Evolutionary conservation across 2,329 filamentous ascomycete species (phyloP), one percentile per base, ranked within the genome.

Genomic region (Leptographium flavum): DNA sequence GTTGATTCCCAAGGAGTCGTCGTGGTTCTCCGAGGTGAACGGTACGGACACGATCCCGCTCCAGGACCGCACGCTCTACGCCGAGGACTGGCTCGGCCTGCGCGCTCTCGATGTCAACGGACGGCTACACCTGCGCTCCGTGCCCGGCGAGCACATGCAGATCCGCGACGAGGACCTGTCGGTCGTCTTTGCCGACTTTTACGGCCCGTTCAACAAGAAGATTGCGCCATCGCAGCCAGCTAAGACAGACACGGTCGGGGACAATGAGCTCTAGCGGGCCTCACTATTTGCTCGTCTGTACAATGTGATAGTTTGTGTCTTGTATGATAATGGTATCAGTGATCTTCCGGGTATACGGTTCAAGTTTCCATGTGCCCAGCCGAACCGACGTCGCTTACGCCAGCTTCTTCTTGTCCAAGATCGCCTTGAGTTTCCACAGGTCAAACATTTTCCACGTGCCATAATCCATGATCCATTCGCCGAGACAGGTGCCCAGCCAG

Each of bases 71-170:
- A 61, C 63, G 25, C 68, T 96, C 2, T 98, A 95, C 62, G 76
- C 74, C 53, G 82, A 96, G 64, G 90, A 98, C 65, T 98, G 92
- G 92, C 66, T 98, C 25, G 92, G 92, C 1, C 66, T 98, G 60
- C 83, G 75, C 60, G 65, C 67, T 55, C 65, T 98, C 56, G 88
- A 95, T 64, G 66, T 81, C 60, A 83, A 83, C 66, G 85, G 82
- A 3, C 84, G 76, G 1, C 65, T 98, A 54, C 73, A 80, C 46
- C 94, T 95, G 63, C 70, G 78, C 59, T 79, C 70, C 2, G 73
- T 79, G 0, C 70, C 79, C 5, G 92, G 90, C 0, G 74, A 76
- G 22, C 92, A 98, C 66, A 96, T 98, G 87, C 65, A 79, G 50
- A 65, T 96, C 50, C 64, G 68, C 0, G 76, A 85, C 11, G 67